A percentile compares a stretch with the other conserved stretches of the same genome.
These are phyloP conservation scores for Paramecium primaurelia DNA, from an alignment of 73 alveolate genomes.

Conservation along the genomic window DNA sequence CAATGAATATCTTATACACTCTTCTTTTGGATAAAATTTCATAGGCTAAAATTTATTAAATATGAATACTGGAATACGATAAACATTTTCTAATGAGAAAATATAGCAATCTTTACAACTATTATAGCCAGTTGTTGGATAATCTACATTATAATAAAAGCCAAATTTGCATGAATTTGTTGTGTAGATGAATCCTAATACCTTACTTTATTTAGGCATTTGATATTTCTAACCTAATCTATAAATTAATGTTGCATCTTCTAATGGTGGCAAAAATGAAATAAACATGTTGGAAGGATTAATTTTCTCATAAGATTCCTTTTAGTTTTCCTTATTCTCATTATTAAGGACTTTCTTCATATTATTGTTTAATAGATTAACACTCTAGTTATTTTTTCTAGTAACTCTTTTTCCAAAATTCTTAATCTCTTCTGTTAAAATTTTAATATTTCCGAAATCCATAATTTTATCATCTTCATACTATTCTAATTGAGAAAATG, in stretches of 20 bases:
- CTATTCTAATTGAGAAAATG: neutral
- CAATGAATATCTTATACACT: neutral
- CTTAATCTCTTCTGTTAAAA: neutral
- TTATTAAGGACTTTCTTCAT: neutral
- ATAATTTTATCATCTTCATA: conserved; percentile 33
- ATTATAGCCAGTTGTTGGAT: neutral
- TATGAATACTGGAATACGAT: neutral
- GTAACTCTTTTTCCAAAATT: neutral
- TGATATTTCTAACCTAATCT: neutral
- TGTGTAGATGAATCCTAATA: neutral
- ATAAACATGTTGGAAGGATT: neutral
- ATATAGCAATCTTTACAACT: neutral
- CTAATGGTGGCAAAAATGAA: neutral
- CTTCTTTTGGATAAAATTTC: neutral
- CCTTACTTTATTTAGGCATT: neutral
- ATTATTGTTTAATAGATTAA: neutral
- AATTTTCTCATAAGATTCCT: neutral
- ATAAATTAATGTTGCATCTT: neutral
- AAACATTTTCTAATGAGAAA: neutral
- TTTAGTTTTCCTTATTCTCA: neutral
- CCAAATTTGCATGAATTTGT: neutral
- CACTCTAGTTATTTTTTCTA: neutral
- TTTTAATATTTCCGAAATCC: conserved; percentile 31
- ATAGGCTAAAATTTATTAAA: neutral
- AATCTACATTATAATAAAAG: neutral